Base-by-base conservation (phyloP, 805 yeast genomes). In the Komagataella pastoris region DNA sequence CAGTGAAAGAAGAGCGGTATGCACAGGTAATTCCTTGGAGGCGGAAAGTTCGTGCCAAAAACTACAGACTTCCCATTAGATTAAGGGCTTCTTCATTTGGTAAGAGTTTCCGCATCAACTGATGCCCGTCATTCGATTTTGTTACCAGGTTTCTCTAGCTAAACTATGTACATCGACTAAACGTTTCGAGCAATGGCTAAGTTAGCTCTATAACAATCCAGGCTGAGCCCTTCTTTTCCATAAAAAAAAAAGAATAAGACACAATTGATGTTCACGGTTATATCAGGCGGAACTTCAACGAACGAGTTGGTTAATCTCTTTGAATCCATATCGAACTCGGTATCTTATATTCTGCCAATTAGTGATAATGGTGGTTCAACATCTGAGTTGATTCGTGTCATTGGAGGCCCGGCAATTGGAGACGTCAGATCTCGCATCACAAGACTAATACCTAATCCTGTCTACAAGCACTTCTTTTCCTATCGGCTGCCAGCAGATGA, bases 371-470 rank as follows among this genome's bases (percentile, higher is more conserved):
- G 98, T 17, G 97, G 97, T 0, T 89, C 97, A 1, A 88, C 97
- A 0, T 83, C 95, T 24, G 97, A 90, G 65, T 76, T 90, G 21
- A 73, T 89, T 5, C 68, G 97, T 12, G 87, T 88, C 1, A 72
- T 90, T 17, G 96, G 96, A 2, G 97, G 98, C 0, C 96, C 96
- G 2, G 97, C 97, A 0, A 88, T 90, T 51, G 98, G 98, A 2
- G 98, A 90, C 62, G 74, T 90, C 2, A 69, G 97, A 49, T 87
- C 96, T 0, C 66, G 98, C 52, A 73, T 89, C 24, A 85, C 88
- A 0, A 67, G 90, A 51, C 66, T 90, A 53, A 83, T 88, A 43
- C 84, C 88, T 1, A 76, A 73, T 36, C 68, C 73, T 24, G 70
- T 70, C 47, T 60, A 54, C 12, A 62, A 71, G 17, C 63, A 59